These are phyloP conservation scores for Ceratopteris richardii DNA, from an alignment of 75 land plant genomes.

Conservation along the genomic window DNA sequence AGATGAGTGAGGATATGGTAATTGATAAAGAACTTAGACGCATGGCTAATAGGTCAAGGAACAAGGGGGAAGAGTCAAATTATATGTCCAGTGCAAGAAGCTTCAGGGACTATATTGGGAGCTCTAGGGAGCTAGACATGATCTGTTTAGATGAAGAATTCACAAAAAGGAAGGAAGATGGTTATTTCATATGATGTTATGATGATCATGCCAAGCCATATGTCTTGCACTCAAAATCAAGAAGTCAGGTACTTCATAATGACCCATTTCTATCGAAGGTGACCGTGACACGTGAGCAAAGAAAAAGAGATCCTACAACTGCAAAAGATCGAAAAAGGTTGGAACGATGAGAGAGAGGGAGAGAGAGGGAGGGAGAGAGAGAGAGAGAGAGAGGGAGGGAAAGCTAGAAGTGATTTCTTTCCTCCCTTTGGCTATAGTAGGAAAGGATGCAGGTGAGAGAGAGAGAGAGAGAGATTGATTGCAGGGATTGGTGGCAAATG, in stretches of 20 bases:
- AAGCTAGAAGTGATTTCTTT: no score
- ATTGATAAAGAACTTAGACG: neutral
- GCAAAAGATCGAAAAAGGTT: no score
- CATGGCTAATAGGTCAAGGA: neutral
- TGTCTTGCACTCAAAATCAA: conserved; percentile 1
- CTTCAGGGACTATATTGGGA: conserved; percentile 3
- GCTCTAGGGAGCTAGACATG: neutral
- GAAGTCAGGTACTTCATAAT: neutral
- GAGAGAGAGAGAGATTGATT: no score
- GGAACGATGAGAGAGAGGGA: no score
- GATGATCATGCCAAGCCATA: conserved; percentile 3
- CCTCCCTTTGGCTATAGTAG: no score
- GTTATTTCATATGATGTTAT: neutral
- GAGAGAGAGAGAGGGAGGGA: no score
- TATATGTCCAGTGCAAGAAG: conserved; percentile 2
- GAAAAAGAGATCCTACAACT: neutral
- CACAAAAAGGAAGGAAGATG: neutral
- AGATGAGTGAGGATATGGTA: neutral
- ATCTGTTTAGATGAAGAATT: no score
- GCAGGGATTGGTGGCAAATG: no score
- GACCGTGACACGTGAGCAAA: neutral
- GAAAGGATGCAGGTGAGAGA: no score
- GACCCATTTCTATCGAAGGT: conserved; percentile 2
- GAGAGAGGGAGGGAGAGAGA: no score
- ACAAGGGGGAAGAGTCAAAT: conserved; percentile 8